Evolutionary conservation across 345 rosid species (phyloP), one percentile per base, ranked within the genome.

Genomic region (Bruguiera gymnorhiza): DNA sequence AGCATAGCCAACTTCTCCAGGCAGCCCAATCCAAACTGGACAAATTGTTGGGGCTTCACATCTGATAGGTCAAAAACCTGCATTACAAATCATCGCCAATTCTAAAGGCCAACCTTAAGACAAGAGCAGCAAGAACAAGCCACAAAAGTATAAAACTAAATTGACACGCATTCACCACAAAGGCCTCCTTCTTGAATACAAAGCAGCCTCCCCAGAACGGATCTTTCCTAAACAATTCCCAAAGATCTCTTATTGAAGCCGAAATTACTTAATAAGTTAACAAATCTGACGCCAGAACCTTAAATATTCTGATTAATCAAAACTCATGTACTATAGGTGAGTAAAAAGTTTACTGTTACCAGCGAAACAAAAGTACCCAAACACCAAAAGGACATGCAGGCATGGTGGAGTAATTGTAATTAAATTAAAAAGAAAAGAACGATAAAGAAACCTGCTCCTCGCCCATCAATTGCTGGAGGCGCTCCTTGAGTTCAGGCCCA

Each of bases 21-120:
- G 67, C 89, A 90, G 31, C 83, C 89, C 87, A 96, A 78, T 71
- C 98, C 99, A 83, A 80, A 86, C 69, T 70, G 67, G 37, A 92
- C 88, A 80, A 96, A 89, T 75, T 92, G 94, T 62, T 74, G 50
- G 43, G 98, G 98, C 81, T 83, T 96, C 79, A 96, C 98, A 48
- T 83, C 84, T 59, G 85, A 78, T 16, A 92, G 73, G 70, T 96
- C 99, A 80, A 90, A 92, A 54, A 96, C 94, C 60, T 56, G 60
- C 29, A 27, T 16, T 27, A 56, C 18, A 56, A 56, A 56, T 21
- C 60, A 56, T 10, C 60, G 26, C 60, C 29, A 56, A 24, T 56
- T 24, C 30, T 56, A 56, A 56, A 56, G 1, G 18, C 19, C 31
- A 56, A 10, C 6, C 24, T 56, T 24, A 56, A 10, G 23, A 24